Conservation (phyloP, 2,329 filamentous ascomycete species). For the Neonectria sp. region DNA sequence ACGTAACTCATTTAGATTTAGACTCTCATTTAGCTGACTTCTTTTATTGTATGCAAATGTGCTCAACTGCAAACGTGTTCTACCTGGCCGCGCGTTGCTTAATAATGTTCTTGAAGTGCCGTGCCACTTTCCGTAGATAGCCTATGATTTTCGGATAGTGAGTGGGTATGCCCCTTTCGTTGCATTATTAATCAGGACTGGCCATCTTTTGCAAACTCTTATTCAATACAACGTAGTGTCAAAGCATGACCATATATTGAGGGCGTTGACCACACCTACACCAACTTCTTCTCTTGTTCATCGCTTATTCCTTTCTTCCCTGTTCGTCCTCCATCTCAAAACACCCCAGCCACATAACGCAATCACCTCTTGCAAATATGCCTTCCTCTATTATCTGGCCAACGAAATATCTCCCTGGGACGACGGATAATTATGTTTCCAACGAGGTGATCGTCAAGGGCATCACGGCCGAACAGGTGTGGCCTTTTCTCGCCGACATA, state of each 20-base stretch:
- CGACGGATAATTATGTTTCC: conserved; percentile 50
- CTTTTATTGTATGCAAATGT: background rate
- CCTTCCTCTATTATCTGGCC: conserved; percentile 45
- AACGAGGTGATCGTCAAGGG: conserved; percentile 49
- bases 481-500: conserved; percentile 45
- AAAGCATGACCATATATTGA: background rate
- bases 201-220: background rate
- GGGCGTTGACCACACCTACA: too few species aligned
- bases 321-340: background rate
- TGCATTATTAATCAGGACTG: background rate
- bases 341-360: background rate
- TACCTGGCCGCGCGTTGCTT: background rate
- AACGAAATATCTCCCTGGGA: conserved; percentile 45
- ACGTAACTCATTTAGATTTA: background rate
- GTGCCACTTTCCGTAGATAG: background rate
- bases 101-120: background rate
- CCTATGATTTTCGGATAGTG: background rate
- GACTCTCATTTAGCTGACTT: background rate
- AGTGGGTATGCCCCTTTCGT: background rate
- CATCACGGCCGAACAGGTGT: conserved; percentile 45
- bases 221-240: background rate
- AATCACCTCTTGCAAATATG: background rate
- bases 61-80: too few species aligned
- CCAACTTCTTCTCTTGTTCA: background rate
- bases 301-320: background rate